Base-by-base conservation (phyloP, 371 early-diverging fungal genomes). In the Circinella minor region DNA sequence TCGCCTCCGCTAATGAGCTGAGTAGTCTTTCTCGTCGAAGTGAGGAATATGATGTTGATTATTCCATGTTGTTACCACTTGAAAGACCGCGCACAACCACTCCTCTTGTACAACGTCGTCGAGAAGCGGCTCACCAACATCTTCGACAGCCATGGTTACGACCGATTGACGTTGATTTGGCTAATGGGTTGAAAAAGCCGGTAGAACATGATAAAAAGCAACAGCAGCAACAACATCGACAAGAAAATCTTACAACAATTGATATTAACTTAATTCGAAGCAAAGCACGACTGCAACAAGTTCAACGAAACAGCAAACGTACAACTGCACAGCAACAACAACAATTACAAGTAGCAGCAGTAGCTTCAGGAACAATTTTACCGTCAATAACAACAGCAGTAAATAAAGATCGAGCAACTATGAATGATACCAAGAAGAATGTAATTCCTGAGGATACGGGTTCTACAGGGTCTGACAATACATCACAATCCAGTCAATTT, bases 161-260 rank as follows among this genome's bases (percentile, higher is more conserved):
- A 17, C 71, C 75, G 37, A 75, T 75, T 27, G 75, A 75, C 49
- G 71, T 71, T 6, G 75, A 75, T 37, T 54, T 75, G n/a, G 75
- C 75, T 11, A 75, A 75, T 55, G 71, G 71, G 7, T 20, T 70
- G 13, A 63, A 47, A 64, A 63, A 57, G 37, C 70, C 36, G 17
- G 11, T 18, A 3, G 54, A 36, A 36, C 38, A 9, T 7, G 13
- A 36, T 34, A 36, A 61, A 36, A 49, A 51, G 47, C 27, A 34
- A 20, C 18, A 57, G 14, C 57, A 57, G 11, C 57, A 27, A 27
- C 57, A 34, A 27, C 66, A 66, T 13, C 61, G 59, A n/a, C 63
- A 55, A 7, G 63, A 69, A 15, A 60, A 62, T 48, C 36, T 68
- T 36, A 63, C 65, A 37, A 34, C 62, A 11, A 60, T 57, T 1